Conservation (phyloP, 2,329 filamentous ascomycete genomes). For the Sarocladium kiliense region DNA sequence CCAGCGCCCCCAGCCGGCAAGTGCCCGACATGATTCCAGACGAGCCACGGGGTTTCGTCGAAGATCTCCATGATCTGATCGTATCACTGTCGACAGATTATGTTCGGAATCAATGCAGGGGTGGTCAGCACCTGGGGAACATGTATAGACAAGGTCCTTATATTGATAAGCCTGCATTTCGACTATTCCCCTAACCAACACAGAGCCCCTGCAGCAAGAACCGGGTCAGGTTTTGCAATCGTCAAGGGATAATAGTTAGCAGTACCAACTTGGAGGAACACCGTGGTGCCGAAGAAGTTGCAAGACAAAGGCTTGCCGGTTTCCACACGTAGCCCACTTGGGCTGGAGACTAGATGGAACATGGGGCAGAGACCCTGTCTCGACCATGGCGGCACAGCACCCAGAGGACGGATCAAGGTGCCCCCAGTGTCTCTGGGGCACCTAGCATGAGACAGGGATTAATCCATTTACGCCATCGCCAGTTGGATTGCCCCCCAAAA, state of each 20-base stretch:
- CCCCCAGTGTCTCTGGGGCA: slow-evolving; percentile 3
- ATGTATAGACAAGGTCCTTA: not conserved
- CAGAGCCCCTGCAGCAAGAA: not conserved
- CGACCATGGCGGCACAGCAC: slow-evolving; percentile 7
- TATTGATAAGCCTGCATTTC: not conserved
- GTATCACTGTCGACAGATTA: not conserved
- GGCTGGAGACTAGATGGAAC: slow-evolving; percentile 6
- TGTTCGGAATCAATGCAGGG: not conserved
- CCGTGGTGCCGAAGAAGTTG: slow-evolving; percentile 4
- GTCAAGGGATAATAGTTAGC: not conserved
- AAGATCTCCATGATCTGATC: not conserved
- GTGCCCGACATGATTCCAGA: not conserved
- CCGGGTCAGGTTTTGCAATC: not conserved
- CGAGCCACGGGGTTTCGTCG: not conserved
- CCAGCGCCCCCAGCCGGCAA: not conserved
- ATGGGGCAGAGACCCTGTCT: slow-evolving; percentile 5
- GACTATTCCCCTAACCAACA: not conserved
- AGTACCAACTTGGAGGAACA: not conserved
- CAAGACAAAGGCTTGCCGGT: not conserved
- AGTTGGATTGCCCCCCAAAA: not conserved
- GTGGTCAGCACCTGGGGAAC: not conserved
- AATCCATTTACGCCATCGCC: not conserved
- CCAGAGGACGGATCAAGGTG: not conserved
- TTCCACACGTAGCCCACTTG: slow-evolving; percentile 6
- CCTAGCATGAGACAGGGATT: slow-evolving; percentile 1